Base-by-base conservation (phyloP, 2,329 filamentous ascomycete species). In the Elsinoe fawcettii region DNA sequence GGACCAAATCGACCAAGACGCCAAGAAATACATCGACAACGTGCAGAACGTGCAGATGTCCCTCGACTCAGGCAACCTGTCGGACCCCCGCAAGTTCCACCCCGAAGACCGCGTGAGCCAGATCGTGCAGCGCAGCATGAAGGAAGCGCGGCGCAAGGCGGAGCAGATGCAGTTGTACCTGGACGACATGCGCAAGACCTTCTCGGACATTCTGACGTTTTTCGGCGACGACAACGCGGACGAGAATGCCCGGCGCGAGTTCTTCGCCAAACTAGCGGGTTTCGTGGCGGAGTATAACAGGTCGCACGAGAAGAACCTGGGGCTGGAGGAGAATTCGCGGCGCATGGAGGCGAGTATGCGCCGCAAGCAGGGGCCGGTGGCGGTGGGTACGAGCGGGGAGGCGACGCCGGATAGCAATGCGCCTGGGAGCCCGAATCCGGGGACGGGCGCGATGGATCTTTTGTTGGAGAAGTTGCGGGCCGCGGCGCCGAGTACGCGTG, bases 261-360 rank as follows among this genome's bases (percentile, higher is more conserved):
- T 99, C 80, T 99, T 99, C 69, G 78, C 86, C 62, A 97, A 97
- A 77, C 80, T 99, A 65, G 90, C 92, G 18, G 79, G 84, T 56
- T 99, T 99, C 75, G 82, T 99, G 65, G 76, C 79, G 30, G 93
- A 97, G 71, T 99, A 93, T 88, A 96, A 92, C 87, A 92, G 87
- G 81, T 95, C 90, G 30, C 84, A 85, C 64, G 89, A 95, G 65
- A 97, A 97, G 85, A 99, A 97, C 73, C 74, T 92, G 18, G 70
- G 79, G 27, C 72, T 90, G 60, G 93, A 99, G 73, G 91, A 96
- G 67, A 85, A 81, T 56, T 84, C 85, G 65, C 88, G 83, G 63
- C 86, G 89, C 63, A 95, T 95, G 70, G 92, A 97, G 72, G 87
- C 85, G 36, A 93, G 87, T 43, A 89, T 97, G 84, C 92, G 92